Percentiles rank a stretch among this genome's conserved stretches.
Evolutionary conservation across 1,284 basidiomycete genomes (phyloP).

Genomic region (Fomitopsis pinicola): DNA sequence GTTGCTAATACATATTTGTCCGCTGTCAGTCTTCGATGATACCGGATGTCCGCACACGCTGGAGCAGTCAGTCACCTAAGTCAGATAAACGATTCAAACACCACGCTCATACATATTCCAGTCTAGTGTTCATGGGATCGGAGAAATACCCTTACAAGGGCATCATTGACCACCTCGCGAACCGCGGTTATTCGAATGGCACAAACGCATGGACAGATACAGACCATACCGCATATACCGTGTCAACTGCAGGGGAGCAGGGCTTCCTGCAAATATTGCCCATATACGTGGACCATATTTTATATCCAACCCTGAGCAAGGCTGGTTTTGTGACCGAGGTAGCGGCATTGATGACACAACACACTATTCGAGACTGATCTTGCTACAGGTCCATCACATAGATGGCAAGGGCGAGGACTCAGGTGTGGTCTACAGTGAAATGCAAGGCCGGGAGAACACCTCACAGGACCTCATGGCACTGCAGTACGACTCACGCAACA

Average conservation of each 20-base stretch:
- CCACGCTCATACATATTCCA: slow-evolving; percentile 21
- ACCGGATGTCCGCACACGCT: slow-evolving; percentile 92
- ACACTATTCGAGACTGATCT: slow-evolving; percentile 11
- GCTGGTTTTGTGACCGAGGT: slow-evolving; percentile 92
- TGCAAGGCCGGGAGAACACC: slow-evolving; percentile 97
- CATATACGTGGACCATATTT: slow-evolving; percentile 95
- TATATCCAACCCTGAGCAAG: slow-evolving; percentile 93
- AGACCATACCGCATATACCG: slow-evolving; percentile 92
- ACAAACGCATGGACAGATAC: slow-evolving; percentile 88
- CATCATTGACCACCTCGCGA: slow-evolving; percentile 95
- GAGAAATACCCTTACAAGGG: slow-evolving; percentile 97
- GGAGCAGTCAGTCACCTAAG: slow-evolving; percentile 65
- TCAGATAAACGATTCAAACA: background rate
- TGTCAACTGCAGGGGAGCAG: slow-evolving; percentile 95
- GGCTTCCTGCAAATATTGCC: slow-evolving; percentile 95
- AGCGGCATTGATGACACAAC: slow-evolving; percentile 7
- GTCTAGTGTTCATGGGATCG: slow-evolving; percentile 92
- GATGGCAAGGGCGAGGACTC: slow-evolving; percentile 89
- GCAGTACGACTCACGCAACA: slow-evolving; percentile 40
- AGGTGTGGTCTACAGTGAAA: slow-evolving; percentile 96
- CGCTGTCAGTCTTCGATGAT: slow-evolving; percentile 77
- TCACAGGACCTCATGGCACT: slow-evolving; percentile 88
- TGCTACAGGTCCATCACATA: slow-evolving; percentile 80
- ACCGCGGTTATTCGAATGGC: slow-evolving; percentile 91
- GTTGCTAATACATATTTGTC: background rate